phyloP scores from a whole-genome alignment of 495 filamentous ascomycete genomes.

The Trypethelium eluteriae region DNA sequence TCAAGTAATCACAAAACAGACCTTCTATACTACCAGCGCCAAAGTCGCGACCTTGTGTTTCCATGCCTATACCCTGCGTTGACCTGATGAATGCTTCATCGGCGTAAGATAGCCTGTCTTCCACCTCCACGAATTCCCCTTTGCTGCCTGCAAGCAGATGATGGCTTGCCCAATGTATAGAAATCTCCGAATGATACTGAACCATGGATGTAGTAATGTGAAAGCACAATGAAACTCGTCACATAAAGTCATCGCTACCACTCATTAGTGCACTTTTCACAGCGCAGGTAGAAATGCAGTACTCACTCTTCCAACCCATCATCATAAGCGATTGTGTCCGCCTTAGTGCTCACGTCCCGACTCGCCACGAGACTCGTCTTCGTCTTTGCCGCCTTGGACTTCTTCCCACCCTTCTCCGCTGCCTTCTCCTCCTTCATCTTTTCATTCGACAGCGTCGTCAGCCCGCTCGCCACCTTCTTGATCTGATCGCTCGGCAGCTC shows the following conservation, averaged over 20 bases:
- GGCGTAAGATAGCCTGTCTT: background rate
- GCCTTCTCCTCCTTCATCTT: constrained; percentile 98
- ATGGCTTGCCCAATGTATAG: background rate
- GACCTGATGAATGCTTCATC: background rate
- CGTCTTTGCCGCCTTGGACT: constrained; percentile 88
- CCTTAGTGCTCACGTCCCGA: constrained; percentile 52
- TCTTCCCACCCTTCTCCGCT: constrained; percentile 91
- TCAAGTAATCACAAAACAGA: background rate
- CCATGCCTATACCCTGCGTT: background rate
- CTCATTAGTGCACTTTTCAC: constrained; percentile 6
- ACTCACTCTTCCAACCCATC: constrained; percentile 74
- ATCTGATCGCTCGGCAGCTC: constrained; percentile 85
- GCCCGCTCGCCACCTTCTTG: constrained; percentile 80
- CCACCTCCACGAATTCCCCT: background rate
- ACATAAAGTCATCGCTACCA: constrained; percentile 39
- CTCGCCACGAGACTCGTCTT: constrained; percentile 74
- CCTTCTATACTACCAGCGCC: constrained; percentile 3
- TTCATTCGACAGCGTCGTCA: constrained; percentile 87
- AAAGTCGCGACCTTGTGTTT: background rate
- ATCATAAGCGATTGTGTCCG: constrained; percentile 68
- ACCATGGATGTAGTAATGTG: background rate
- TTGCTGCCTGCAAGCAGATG: background rate
- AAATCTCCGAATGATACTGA: background rate
- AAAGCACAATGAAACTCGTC: constrained; percentile 12
- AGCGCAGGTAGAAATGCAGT: background rate